Evolutionary conservation across 352 stramenopile species (phyloP).

Genomic region (Elongisporangium anandrum): DNA sequence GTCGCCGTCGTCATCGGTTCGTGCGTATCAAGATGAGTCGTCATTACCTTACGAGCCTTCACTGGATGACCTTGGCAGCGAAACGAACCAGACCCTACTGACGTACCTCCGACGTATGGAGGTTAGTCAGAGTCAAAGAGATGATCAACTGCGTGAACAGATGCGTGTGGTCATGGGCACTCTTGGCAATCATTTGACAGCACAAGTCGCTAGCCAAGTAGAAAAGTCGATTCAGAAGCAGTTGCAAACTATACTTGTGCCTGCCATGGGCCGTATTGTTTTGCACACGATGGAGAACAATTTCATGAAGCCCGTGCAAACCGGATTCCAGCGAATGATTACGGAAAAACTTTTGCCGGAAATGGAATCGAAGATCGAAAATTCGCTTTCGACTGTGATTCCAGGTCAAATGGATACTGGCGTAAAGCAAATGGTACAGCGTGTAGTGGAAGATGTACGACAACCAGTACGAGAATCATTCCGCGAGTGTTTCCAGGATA

Average conservation of each 20-base stretch:
- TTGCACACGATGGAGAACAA: slow-evolving; percentile 88
- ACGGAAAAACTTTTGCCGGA: slow-evolving; percentile 62
- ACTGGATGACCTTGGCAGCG: slow-evolving; percentile 57
- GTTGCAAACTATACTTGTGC: slow-evolving; percentile 74
- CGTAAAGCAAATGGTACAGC: slow-evolving; percentile 68
- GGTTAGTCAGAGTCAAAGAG: slow-evolving; percentile 50
- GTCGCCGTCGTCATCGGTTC: slow-evolving; percentile 75
- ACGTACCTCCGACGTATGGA: slow-evolving; percentile 71
- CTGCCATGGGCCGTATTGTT: slow-evolving; percentile 82
- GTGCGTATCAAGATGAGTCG: slow-evolving; percentile 72
- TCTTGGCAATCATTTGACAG: slow-evolving; percentile 49
- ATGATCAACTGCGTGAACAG: slow-evolving; percentile 69
- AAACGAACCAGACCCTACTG: slow-evolving; percentile 50
- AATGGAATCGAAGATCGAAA: slow-evolving; percentile 70
- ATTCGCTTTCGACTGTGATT: slow-evolving; percentile 48
- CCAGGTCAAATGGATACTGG: slow-evolving; percentile 58
- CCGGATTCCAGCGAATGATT: slow-evolving; percentile 73
- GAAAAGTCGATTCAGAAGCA: slow-evolving; percentile 85
- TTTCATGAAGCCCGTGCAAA: slow-evolving; percentile 84
- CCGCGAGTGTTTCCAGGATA: slow-evolving; percentile 81
- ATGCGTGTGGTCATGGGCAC: slow-evolving; percentile 57
- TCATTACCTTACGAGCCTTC: slow-evolving; percentile 67
- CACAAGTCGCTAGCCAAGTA: slow-evolving; percentile 59
- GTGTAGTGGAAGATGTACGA: slow-evolving; percentile 73
- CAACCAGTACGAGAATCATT: slow-evolving; percentile 81